Conservation (phyloP, 345 rosid species). For the Gossypium arboreum region DNA sequence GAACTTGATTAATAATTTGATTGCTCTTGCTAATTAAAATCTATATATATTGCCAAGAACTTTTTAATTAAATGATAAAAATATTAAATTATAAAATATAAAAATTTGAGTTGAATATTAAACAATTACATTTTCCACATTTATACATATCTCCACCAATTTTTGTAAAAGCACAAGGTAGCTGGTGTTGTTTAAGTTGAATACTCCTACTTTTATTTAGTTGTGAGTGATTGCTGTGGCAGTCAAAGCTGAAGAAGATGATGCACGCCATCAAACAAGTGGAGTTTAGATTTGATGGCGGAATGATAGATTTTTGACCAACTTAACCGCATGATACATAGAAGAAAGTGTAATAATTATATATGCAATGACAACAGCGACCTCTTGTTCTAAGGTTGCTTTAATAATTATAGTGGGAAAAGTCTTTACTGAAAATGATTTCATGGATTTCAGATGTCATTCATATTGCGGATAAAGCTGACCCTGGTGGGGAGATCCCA, state of each 20-base stretch:
- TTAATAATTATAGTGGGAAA: background rate
- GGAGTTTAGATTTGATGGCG: background rate
- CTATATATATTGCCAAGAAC: background rate
- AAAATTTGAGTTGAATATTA: background rate
- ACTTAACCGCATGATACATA: background rate
- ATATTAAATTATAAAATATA: too few species aligned
- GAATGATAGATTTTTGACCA: background rate
- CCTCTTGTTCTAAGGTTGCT: background rate
- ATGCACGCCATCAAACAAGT: background rate
- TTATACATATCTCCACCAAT: background rate
- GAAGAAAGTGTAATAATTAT: background rate
- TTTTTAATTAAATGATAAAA: too few species aligned
- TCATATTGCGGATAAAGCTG: background rate
- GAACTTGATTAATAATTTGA: background rate
- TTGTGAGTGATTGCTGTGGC: background rate
- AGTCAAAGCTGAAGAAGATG: background rate
- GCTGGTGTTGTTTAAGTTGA: background rate
- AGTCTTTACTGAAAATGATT: background rate
- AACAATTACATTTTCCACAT: too few species aligned
- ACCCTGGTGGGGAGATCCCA: background rate
- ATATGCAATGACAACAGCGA: background rate
- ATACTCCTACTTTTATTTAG: background rate
- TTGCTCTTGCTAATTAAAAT: background rate
- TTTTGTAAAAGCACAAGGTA: background rate
- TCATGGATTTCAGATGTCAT: background rate